phyloP scores from a whole-genome alignment of 768 basidiomycete species.

The Kwoniella pini region DNA sequence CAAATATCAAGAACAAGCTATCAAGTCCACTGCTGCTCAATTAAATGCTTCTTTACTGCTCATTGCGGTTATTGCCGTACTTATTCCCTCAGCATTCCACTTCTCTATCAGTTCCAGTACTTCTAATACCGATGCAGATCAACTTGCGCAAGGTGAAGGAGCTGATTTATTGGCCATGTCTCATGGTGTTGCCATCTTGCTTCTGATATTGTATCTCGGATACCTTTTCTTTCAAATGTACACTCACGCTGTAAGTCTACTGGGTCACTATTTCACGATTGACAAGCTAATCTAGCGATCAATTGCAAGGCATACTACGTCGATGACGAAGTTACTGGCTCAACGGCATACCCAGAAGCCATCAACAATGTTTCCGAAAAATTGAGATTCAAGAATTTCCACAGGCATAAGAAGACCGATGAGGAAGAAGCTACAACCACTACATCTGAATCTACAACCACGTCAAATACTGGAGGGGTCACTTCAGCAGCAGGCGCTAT shows the following conservation, averaged over 20 bases:
- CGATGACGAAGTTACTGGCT: slow-evolving; percentile 41
- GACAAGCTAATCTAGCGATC: slow-evolving; percentile 10
- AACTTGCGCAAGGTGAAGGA: slow-evolving; percentile 53
- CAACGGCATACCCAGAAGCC: slow-evolving; percentile 42
- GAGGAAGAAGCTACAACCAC: slow-evolving; percentile 20
- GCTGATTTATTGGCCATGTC: slow-evolving; percentile 58
- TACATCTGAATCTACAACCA: slow-evolving; percentile 1
- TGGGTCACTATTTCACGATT: slow-evolving; percentile 34
- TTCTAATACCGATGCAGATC: slow-evolving; percentile 43
- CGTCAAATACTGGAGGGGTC: slow-evolving; percentile 1
- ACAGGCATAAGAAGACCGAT: slow-evolving; percentile 38
- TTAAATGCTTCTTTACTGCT: slow-evolving; percentile 55
- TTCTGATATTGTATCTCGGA: slow-evolving; percentile 58
- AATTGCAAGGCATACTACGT: slow-evolving; percentile 27
- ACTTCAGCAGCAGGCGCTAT: slow-evolving; percentile 4
- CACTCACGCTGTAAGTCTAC: slow-evolving; percentile 58
- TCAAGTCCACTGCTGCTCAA: slow-evolving; percentile 61
- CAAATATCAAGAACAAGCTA: slow-evolving; percentile 61
- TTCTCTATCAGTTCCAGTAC: slow-evolving; percentile 32
- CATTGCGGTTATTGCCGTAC: slow-evolving; percentile 55
- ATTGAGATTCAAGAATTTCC: slow-evolving; percentile 24
- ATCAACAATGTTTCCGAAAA: slow-evolving; percentile 34
- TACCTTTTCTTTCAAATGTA: slow-evolving; percentile 63
- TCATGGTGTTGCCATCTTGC: slow-evolving; percentile 60
- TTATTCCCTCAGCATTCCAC: slow-evolving; percentile 55